A percentile compares a stretch with the other conserved stretches of the same genome.
Conservation (phyloP, 805 yeast genomes). For the Candida patagonica region DNA sequence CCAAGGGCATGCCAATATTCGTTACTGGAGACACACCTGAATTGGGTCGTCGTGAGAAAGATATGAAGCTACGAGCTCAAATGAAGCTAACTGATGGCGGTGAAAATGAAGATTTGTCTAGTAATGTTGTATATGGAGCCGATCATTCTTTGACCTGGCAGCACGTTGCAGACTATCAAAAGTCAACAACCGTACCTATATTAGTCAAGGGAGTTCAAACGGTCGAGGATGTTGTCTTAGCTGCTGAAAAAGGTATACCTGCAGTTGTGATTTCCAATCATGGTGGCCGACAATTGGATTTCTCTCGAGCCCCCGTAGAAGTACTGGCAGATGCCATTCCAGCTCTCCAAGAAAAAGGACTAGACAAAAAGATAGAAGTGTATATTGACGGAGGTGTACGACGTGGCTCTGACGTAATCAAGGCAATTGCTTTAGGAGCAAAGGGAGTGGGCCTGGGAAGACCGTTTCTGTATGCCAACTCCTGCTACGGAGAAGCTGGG, state of each 20-base stretch:
- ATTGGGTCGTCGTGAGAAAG: slow-evolving; percentile 45
- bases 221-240: slow-evolving; percentile 53
- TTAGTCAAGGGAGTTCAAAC: slow-evolving; percentile 58
- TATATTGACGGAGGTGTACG: slow-evolving; percentile 64
- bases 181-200: slow-evolving; percentile 36
- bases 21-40: slow-evolving; percentile 52
- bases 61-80: slow-evolving; percentile 26
- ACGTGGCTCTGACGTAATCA: slow-evolving; percentile 56
- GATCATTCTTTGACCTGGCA: slow-evolving; percentile 26
- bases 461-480: slow-evolving; percentile 57
- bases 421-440: slow-evolving; percentile 63
- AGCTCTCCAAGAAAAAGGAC: slow-evolving; percentile 21
- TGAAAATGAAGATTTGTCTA: slow-evolving; percentile 5
- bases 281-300: slow-evolving; percentile 68
- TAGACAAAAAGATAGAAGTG: slow-evolving; percentile 41
- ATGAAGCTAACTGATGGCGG: slow-evolving; percentile 14
- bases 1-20: slow-evolving; percentile 38
- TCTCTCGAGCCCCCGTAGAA: slow-evolving; percentile 53
- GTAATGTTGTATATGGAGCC: slow-evolving; percentile 14
- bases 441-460: slow-evolving; percentile 58
- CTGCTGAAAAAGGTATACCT: slow-evolving; percentile 50
- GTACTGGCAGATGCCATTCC: slow-evolving; percentile 45
- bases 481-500: slow-evolving; percentile 62
- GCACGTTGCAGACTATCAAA: slow-evolving; percentile 25
- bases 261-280: slow-evolving; percentile 66